Evolutionary conservation across 768 basidiomycete genomes (phyloP).

Genomic region (Rhodotorula diobovata): DNA sequence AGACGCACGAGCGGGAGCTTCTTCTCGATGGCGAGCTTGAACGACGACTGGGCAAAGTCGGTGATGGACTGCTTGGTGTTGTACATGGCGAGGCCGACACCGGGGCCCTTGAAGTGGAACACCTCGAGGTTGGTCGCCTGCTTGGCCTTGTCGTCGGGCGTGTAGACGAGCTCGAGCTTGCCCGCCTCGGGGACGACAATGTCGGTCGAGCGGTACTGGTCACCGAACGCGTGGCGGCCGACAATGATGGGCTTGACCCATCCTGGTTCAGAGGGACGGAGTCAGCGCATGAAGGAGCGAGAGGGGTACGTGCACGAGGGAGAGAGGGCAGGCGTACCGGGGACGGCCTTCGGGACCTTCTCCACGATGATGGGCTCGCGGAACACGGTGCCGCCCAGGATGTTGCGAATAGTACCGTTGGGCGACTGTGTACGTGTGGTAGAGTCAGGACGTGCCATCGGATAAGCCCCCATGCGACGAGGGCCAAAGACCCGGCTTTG

Average conservation of each 20-base stretch:
- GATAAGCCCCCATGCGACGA: not conserved
- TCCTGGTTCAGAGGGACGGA: conserved; percentile 50
- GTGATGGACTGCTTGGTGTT: conserved; percentile 85
- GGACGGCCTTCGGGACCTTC: conserved; percentile 85
- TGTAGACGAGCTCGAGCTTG: conserved; percentile 87
- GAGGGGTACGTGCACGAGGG: not conserved
- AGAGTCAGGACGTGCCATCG: not conserved
- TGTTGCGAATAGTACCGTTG: conserved; percentile 75
- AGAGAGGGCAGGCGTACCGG: conserved; percentile 49
- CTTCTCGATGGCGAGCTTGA: conserved; percentile 82
- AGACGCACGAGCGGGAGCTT: conserved; percentile 49
- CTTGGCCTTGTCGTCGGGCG: conserved; percentile 62
- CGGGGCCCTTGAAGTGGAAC: conserved; percentile 86
- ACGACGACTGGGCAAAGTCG: conserved; percentile 94
- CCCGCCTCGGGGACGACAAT: conserved; percentile 85
- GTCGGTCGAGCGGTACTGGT: conserved; percentile 92
- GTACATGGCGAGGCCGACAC: conserved; percentile 96
- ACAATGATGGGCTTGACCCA: conserved; percentile 97
- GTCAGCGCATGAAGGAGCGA: not conserved
- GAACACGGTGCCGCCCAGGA: conserved; percentile 97
- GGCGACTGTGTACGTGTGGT: conserved; percentile 12
- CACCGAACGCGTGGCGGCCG: conserved; percentile 94
- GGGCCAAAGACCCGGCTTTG: not conserved
- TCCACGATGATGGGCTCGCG: conserved; percentile 92
- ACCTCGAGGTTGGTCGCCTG: conserved; percentile 58